A percentile compares a stretch with the other conserved stretches of the same genome.
Conservation (phyloP, 2,329 filamentous ascomycete species). For the Colletotrichum sp. region DNA sequence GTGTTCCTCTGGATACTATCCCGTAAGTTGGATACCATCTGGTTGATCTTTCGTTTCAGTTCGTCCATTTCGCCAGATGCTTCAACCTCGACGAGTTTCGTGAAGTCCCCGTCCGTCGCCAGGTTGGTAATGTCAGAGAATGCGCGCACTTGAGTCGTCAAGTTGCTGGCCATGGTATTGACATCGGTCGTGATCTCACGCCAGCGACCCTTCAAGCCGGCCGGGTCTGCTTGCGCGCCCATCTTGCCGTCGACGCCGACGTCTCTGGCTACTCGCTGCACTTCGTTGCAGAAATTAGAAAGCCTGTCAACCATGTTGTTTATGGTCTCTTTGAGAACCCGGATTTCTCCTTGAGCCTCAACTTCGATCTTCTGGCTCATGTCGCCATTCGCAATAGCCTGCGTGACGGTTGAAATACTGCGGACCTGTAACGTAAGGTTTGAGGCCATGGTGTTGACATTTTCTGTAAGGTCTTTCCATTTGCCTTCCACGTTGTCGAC, state of each 20-base stretch:
- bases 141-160: conserved; percentile 93
- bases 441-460: conserved; percentile 79
- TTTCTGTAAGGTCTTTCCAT: conserved; percentile 96
- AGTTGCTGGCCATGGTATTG: conserved; percentile 83
- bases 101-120: conserved; percentile 96
- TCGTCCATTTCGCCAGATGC: conserved; percentile 99
- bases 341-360: conserved; percentile 92
- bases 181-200: conserved; percentile 98
- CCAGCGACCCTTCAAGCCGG: conserved; percentile 92
- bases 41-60: conserved; percentile 98
- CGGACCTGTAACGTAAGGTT: conserved; percentile 78
- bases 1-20: conserved; percentile 98
- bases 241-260: conserved; percentile 98
- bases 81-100: conserved; percentile 94
- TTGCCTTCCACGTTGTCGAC: conserved; percentile 96
- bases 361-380: conserved; percentile 97
- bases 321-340: conserved; percentile 93
- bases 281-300: conserved; percentile 94
- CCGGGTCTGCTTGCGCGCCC: conserved; percentile 95
- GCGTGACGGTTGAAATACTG: conserved; percentile 91
- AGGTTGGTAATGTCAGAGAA: conserved; percentile 99
- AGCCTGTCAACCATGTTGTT: conserved; percentile 98
- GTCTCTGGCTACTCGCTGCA: conserved; percentile 94
- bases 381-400: conserved; percentile 93
- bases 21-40: conserved; percentile 95